Conservation (phyloP, 352 stramenopile species). For the Thraustochytrium striatum region DNA sequence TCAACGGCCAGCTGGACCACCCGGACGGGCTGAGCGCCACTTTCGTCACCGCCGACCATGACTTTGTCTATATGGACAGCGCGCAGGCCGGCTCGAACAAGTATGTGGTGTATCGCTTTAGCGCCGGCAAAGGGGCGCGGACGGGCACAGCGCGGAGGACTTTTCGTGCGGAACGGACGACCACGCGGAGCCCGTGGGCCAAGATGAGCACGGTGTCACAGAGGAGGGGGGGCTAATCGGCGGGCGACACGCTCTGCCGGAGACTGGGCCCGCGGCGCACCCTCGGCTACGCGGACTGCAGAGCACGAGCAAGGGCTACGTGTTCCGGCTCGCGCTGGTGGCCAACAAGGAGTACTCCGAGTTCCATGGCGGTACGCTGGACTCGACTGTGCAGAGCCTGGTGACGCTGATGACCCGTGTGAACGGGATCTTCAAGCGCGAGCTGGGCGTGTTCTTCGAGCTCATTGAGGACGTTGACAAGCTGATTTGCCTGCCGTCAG, state of each 20-base stretch:
- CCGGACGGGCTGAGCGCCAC: conserved; percentile 15
- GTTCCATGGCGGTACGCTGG: background rate
- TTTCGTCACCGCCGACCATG: background rate
- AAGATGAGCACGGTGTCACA: too few species aligned
- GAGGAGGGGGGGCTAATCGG: too few species aligned
- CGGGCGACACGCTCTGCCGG: too few species aligned
- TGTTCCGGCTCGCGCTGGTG: conserved; percentile 24
- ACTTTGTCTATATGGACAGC: conserved; percentile 29
- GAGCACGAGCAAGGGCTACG: too few species aligned
- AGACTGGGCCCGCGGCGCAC: too few species aligned
- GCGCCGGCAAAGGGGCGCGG: too few species aligned
- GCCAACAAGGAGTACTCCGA: conserved; percentile 23
- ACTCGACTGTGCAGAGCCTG: background rate
- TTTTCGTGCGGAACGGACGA: too few species aligned
- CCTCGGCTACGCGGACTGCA: too few species aligned
- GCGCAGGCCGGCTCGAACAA: background rate
- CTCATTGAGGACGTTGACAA: conserved; percentile 27
- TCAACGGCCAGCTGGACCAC: conserved; percentile 5
- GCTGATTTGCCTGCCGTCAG: conserved; percentile 20
- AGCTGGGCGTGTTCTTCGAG: conserved; percentile 38
- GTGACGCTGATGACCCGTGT: conserved; percentile 28
- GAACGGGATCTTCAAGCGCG: conserved; percentile 45
- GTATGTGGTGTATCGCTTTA: conserved; percentile 13
- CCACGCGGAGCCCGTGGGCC: too few species aligned
- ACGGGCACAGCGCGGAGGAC: too few species aligned